Base-by-base conservation (phyloP, 1,284 basidiomycete genomes). In the Gymnopus androsaceus region DNA sequence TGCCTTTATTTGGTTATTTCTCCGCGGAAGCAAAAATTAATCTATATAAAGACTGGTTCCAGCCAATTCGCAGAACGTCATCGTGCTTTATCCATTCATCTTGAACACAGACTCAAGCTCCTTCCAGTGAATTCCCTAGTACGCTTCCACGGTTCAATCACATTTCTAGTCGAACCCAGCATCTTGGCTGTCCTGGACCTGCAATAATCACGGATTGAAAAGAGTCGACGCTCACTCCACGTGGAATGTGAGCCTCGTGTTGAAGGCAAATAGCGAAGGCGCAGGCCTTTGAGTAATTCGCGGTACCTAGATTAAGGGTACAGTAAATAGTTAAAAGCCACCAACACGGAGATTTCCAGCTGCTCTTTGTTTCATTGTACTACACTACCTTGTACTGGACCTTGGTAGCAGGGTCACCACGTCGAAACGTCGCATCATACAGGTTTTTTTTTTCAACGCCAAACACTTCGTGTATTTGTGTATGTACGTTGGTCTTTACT, bases 391-490 rank as follows among this genome's bases (percentile, higher is more conserved):
- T 12, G 25, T 34, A 17, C 28, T 4, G 4, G 11, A 34, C 30
- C 30, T 33, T 31, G 0, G 14, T 48, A 3, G 15, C 25, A 31
- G 44, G 44, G 28, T n/a, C 5, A 17, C 7, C 4, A 31, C 19
- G 14, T 17, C 42, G 23, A 12, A 30, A 45, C 28, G 3, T 15
- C 14, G 11, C 21, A 51, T 38, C 34, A 40, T 25, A 27, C 36
- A 38, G 28, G n/a, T 42, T 42, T n/a, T n/a, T 12, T 25, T 15
- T 23, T 19, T 40, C 50, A 51, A 51, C 50, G 50, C 19, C 38
- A 51, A 51, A 51, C 37, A 42, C 40, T 42, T 41, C 50, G 50
- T 51, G 40, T 51, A 51, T 51, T 51, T 44, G 17, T 42, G 38
- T 33, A 31, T 51, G 28, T 51, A 51, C 50, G 50, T 42, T 42